Evolutionary conservation across 2,329 filamentous ascomycete genomes (phyloP).

Genomic region (Fonsecaea monophora): DNA sequence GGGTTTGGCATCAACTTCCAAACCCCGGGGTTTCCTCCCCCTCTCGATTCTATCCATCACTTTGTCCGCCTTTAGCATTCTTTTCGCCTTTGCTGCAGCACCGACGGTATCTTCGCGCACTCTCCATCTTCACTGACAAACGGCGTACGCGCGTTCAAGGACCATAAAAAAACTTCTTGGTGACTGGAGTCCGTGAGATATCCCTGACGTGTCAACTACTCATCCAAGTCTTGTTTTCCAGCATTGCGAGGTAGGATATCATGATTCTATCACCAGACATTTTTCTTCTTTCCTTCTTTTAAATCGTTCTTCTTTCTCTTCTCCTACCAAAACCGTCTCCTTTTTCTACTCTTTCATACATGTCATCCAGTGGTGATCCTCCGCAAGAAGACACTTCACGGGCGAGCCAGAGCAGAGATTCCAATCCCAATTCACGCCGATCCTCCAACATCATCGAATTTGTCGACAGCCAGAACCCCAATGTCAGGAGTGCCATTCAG

Average conservation of each 20-base stretch:
- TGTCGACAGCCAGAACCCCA: conserved; percentile 39
- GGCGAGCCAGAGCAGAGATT: conserved; percentile 14
- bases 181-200: conserved; percentile 6
- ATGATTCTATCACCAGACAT: neutral
- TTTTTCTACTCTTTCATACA: conserved; percentile 17
- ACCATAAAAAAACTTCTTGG: neutral
- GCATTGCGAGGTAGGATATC: conserved; percentile 9
- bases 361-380: conserved; percentile 31
- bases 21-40: neutral
- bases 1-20: neutral
- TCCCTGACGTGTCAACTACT: conserved; percentile 8
- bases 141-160: neutral
- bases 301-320: neutral
- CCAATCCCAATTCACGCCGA: conserved; percentile 2
- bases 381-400: conserved; percentile 22
- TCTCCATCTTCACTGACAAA: neutral
- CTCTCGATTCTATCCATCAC: neutral
- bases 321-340: neutral
- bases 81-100: conserved; percentile 4
- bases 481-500: conserved; percentile 39
- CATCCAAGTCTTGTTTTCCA: neutral
- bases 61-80: neutral
- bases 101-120: conserved; percentile 1
- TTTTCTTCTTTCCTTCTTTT: conserved; percentile 7
- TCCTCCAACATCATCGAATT: conserved; percentile 35